Conservation (phyloP, 495 filamentous ascomycete genomes). For the Usnea hakonensis region DNA sequence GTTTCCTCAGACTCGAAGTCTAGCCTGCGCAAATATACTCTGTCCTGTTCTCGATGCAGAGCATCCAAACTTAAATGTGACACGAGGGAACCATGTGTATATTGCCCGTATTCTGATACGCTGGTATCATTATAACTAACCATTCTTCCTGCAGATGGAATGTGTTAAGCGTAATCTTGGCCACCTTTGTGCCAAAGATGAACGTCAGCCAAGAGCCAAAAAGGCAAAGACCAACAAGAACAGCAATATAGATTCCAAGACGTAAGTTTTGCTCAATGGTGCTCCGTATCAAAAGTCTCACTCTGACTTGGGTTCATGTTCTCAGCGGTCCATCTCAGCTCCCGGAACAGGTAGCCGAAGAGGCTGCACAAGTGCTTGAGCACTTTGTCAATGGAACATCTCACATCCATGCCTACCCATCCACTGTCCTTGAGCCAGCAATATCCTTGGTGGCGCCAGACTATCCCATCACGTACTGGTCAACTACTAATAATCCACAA, state of each 20-base stretch:
- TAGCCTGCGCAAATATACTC: slow-evolving; percentile 18
- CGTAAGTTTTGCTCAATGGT: not conserved
- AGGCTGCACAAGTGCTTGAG: not conserved
- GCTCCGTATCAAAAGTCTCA: not conserved
- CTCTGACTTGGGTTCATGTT: not conserved
- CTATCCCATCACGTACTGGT: slow-evolving; percentile 12
- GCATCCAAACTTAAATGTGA: slow-evolving; percentile 30
- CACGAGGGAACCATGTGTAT: slow-evolving; percentile 28
- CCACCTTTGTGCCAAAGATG: slow-evolving; percentile 28
- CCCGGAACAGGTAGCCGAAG: not conserved
- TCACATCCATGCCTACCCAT: not conserved
- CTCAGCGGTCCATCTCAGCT: not conserved
- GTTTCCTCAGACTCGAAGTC: not conserved
- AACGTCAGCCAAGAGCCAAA: slow-evolving; percentile 23
- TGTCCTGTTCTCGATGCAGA: slow-evolving; percentile 27
- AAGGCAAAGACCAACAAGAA: not conserved
- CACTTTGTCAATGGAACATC: not conserved
- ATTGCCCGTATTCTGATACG: slow-evolving; percentile 24
- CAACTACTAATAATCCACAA: not conserved
- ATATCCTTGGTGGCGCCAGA: slow-evolving; percentile 2
- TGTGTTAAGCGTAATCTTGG: slow-evolving; percentile 16
- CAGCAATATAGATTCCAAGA: not conserved
- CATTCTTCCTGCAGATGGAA: slow-evolving; percentile 25
- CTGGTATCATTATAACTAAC: slow-evolving; percentile 19
- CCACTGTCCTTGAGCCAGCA: not conserved